Base-by-base conservation (phyloP, 345 rosid species). In the Cardiospermum halicacabum region DNA sequence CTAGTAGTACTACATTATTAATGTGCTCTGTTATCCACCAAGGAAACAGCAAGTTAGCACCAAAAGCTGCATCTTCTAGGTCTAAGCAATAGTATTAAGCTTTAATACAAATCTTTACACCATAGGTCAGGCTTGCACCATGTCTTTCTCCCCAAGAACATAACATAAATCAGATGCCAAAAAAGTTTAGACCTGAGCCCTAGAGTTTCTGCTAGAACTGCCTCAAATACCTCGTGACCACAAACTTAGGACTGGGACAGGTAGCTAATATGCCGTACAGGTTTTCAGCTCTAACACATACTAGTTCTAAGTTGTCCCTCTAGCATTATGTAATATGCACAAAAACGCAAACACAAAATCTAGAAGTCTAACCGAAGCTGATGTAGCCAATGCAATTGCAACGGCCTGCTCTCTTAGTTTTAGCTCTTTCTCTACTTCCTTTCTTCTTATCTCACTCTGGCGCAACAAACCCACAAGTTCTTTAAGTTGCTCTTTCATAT, bases 401-500 rank as follows among this genome's bases (percentile, higher is more conserved):
- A 78, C 68, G 51, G 84, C 89, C 77, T 91, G 92, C 72, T 91
- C 98, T 63, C 93, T 82, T 67, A 80, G 30, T 69, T 82, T 93
- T 37, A 93, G 77, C 75, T 93, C 98, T 73, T 88, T 86, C 68
- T 87, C 96, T 53, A 82, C 78, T 74, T 93, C 97, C 72, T 84
- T 88, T 77, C 87, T 88, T 67, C 74, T 81, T 36, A 76, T 25
- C 76, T 92, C 98, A 67, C 98, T 89, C 72, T 90, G 93, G 45
- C 81, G 75, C 70, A 88, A 53, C 62, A 93, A 69, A 43, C 80
- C 74, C 42, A 93, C 92, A 26, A 93, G 91, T 82, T 93, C 98
- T 77, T 86, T 88, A 42, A 92, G 78, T 63, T 89, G 96, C 66
- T 89, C 96, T 77, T 94, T 91, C 89, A 91, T 89, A 81, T 91